Conservation (phyloP, 2,329 filamentous ascomycete genomes). For the Pseudogymnoascus sp. region DNA sequence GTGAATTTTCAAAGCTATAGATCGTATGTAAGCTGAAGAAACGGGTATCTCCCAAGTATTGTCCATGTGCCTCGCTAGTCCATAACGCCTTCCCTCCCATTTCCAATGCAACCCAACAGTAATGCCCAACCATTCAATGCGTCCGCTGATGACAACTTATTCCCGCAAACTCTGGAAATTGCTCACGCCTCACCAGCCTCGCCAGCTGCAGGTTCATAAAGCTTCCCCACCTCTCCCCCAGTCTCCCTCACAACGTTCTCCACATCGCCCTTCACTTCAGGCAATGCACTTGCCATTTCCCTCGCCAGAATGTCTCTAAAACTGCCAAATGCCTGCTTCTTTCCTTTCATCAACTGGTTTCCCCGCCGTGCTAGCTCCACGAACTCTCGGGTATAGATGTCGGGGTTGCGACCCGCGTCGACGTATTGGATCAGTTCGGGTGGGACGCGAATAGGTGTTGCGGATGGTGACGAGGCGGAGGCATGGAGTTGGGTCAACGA, state of each 20-base stretch:
- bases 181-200: not conserved
- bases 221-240: constrained; percentile 18
- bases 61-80: constrained; percentile 3
- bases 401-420: constrained; percentile 64
- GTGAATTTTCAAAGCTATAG: not conserved
- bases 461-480: constrained; percentile 35
- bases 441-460: constrained; percentile 44
- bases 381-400: constrained; percentile 69
- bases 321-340: constrained; percentile 52
- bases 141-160: not conserved
- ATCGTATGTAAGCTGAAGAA: not conserved
- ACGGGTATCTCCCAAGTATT: not conserved
- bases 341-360: constrained; percentile 63
- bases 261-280: constrained; percentile 29
- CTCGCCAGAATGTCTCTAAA: constrained; percentile 57
- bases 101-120: constrained; percentile 5
- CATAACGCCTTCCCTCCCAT: constrained; percentile 3
- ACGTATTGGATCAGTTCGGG: constrained; percentile 63
- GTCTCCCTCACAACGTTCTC: constrained; percentile 25
- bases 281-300: constrained; percentile 29
- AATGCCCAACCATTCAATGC: not conserved
- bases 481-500: constrained; percentile 38
- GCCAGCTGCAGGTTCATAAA: not conserved
- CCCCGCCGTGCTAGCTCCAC: constrained; percentile 60
- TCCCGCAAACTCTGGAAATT: not conserved